phyloP scores from a whole-genome alignment of 2,329 filamentous ascomycete species.

The Colletotrichum filicis region DNA sequence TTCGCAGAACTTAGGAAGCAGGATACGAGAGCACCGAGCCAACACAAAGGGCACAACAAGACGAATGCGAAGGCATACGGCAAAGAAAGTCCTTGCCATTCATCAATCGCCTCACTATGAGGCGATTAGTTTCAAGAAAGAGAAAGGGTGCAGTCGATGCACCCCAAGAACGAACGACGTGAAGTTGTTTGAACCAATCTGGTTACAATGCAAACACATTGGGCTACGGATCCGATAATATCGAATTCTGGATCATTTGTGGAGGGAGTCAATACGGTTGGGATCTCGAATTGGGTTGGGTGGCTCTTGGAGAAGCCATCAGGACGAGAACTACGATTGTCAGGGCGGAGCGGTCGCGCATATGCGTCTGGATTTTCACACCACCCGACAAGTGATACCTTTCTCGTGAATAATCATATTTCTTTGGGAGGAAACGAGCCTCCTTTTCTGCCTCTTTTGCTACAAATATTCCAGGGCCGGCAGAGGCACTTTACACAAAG shows the following conservation, averaged over 20 bases:
- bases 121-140: not conserved
- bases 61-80: not conserved
- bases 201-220: not conserved
- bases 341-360: not conserved
- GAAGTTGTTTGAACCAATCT: not conserved
- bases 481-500: conserved; percentile 21
- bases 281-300: conserved; percentile 12
- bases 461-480: not conserved
- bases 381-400: conserved; percentile 21
- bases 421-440: conserved; percentile 20
- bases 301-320: conserved; percentile 22
- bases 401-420: conserved; percentile 34
- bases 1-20: conserved; percentile 24
- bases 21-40: not conserved
- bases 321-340: conserved; percentile 3
- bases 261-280: conserved; percentile 10
- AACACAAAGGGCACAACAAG: not conserved
- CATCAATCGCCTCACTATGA: not conserved
- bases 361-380: conserved; percentile 4
- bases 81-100: not conserved
- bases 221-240: conserved; percentile 5
- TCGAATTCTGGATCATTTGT: conserved; percentile 19
- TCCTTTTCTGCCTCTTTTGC: conserved; percentile 19
- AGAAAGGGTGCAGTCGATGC: not conserved
- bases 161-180: not conserved